Conservation (phyloP, 129 eudicot genomes). For the Helianthus tuberosus region DNA sequence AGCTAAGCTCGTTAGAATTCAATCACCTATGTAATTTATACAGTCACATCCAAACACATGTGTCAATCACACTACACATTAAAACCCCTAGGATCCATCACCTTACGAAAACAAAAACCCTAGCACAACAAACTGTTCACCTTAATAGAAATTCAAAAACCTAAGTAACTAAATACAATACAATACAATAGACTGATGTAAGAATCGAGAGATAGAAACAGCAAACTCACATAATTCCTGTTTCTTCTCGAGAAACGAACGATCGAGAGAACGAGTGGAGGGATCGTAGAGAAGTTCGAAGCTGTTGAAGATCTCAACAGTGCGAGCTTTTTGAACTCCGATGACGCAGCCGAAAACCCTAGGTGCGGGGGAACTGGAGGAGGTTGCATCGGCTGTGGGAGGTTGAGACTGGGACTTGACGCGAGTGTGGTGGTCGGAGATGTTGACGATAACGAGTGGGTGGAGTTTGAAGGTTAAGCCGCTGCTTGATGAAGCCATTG, state of each 20-base stretch:
- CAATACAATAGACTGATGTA: not conserved
- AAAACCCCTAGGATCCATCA: not conserved
- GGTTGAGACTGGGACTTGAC: constrained; percentile 74
- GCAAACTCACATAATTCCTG: constrained; percentile 82
- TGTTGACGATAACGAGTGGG: constrained; percentile 88
- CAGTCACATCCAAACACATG: not conserved
- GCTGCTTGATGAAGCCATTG: constrained; percentile 92
- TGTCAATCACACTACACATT: no score
- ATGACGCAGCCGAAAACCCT: constrained; percentile 92
- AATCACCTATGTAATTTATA: not conserved
- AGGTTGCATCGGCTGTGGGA: constrained; percentile 25
- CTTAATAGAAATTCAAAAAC: not conserved
- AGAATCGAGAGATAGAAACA: not conserved
- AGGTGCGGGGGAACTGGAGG: constrained; percentile 30
- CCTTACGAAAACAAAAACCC: constrained; percentile 2
- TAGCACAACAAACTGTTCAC: no score
- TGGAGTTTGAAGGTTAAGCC: constrained; percentile 97
- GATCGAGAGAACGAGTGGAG: constrained; percentile 67
- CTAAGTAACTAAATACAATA: not conserved
- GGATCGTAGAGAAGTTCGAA: constrained; percentile 84
- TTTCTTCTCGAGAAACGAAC: constrained; percentile 82
- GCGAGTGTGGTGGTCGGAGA: constrained; percentile 92
- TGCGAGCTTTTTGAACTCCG: constrained; percentile 88
- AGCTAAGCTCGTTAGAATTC: not conserved
- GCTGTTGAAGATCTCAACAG: constrained; percentile 97